Conservation (phyloP, 768 basidiomycete species). For the Mycena floridula region DNA sequence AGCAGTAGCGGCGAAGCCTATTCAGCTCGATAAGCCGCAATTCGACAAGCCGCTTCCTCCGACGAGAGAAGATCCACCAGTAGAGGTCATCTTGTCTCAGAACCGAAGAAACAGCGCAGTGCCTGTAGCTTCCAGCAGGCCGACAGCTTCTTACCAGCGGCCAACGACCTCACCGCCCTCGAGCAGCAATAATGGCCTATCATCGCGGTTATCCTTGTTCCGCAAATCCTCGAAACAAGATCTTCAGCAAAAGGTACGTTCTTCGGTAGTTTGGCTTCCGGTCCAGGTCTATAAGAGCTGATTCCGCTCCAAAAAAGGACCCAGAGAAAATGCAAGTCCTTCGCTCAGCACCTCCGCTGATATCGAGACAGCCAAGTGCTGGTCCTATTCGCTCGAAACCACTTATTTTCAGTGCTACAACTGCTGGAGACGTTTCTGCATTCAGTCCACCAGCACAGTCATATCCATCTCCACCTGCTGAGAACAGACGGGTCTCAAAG, state of each 20-base stretch:
- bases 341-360: not conserved
- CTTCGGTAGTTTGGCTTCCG: not conserved
- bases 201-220: not conserved
- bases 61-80: too few relatives aligned
- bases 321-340: not conserved
- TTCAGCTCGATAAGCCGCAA: too few relatives aligned
- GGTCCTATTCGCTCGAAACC: constrained; percentile 39
- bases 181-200: not conserved
- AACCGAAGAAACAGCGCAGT: too few relatives aligned
- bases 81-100: too few relatives aligned
- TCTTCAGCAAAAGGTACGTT: not conserved
- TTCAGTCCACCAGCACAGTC: constrained; percentile 1
- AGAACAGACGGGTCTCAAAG: too few relatives aligned
- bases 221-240: not conserved
- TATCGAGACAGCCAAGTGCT: constrained; percentile 8
- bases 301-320: too few relatives aligned
- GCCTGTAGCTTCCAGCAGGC: too few relatives aligned
- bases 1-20: too few relatives aligned
- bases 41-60: too few relatives aligned
- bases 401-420: constrained; percentile 59
- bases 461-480: constrained; percentile 23
- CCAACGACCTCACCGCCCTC: too few relatives aligned
- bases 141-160: too few relatives aligned
- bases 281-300: not conserved
- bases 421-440: constrained; percentile 16